Evolutionary conservation across 2,329 filamentous ascomycete genomes (phyloP).

Genomic region (Mollisiaceae sp.): DNA sequence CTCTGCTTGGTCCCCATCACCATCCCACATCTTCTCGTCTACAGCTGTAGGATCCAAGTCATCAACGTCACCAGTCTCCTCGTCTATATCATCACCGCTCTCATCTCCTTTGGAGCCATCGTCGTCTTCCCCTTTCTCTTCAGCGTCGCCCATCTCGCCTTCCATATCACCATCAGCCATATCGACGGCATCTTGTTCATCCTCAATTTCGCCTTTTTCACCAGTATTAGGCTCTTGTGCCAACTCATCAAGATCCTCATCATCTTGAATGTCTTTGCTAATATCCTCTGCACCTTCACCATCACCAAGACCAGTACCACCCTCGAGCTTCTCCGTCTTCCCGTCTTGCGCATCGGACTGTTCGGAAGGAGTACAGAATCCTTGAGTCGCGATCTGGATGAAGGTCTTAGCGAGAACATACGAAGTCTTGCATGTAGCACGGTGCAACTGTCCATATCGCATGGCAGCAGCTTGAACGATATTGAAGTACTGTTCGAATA

Average conservation of each 20-base stretch:
- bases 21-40: slow-evolving; percentile 99
- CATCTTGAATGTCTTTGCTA: slow-evolving; percentile 92
- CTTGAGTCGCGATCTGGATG: slow-evolving; percentile 77
- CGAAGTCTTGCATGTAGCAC: slow-evolving; percentile 73
- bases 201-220: slow-evolving; percentile 68
- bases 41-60: slow-evolving; percentile 88
- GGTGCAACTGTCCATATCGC: slow-evolving; percentile 68
- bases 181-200: slow-evolving; percentile 85
- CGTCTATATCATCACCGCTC: slow-evolving; percentile 78
- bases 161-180: slow-evolving; percentile 93
- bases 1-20: slow-evolving; percentile 76
- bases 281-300: slow-evolving; percentile 97
- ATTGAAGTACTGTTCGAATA: slow-evolving; percentile 73
- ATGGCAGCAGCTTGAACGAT: slow-evolving; percentile 64
- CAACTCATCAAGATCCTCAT: slow-evolving; percentile 90
- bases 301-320: slow-evolving; percentile 91
- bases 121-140: slow-evolving; percentile 67
- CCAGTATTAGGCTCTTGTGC: slow-evolving; percentile 78
- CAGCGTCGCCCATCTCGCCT: slow-evolving; percentile 75
- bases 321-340: slow-evolving; percentile 80
- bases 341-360: slow-evolving; percentile 73
- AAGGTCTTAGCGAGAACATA: slow-evolving; percentile 80
- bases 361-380: slow-evolving; percentile 90
- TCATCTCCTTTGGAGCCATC: slow-evolving; percentile 63
- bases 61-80: slow-evolving; percentile 89